Evolutionary conservation across 208 protist species (phyloP).

Genomic region (Angomonas ambiguus): DNA sequence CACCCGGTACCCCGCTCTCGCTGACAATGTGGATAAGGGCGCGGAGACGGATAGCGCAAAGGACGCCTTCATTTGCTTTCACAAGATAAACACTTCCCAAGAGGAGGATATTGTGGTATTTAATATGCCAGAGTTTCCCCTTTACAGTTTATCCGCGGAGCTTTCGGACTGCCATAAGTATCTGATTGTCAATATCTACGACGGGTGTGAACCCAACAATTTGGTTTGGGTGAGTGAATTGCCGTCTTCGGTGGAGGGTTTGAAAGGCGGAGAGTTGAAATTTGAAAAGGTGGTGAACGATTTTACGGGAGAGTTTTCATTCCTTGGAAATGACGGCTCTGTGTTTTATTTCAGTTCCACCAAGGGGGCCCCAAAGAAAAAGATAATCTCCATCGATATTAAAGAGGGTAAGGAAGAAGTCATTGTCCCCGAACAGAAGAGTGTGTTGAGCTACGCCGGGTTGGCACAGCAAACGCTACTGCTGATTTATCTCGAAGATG

Average conservation of each 20-base stretch:
- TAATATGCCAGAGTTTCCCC: slow-evolving; percentile 66
- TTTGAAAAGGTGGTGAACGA: slow-evolving; percentile 77
- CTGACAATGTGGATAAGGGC: slow-evolving; percentile 65
- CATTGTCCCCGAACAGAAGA: slow-evolving; percentile 63
- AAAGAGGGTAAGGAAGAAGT: slow-evolving; percentile 32
- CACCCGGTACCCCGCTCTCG: slow-evolving; percentile 70
- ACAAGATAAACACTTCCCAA: slow-evolving; percentile 77
- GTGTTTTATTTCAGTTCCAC: slow-evolving; percentile 90
- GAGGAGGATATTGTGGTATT: slow-evolving; percentile 73
- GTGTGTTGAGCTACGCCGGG: slow-evolving; percentile 56
- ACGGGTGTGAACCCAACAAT: slow-evolving; percentile 83
- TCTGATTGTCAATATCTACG: slow-evolving; percentile 53
- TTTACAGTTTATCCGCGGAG: slow-evolving; percentile 52
- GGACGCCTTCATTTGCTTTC: slow-evolving; percentile 87
- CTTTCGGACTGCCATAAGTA: slow-evolving; percentile 84
- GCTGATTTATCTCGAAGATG: slow-evolving; percentile 89
- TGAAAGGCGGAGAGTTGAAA: slow-evolving; percentile 26
- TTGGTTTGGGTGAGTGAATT: slow-evolving; percentile 74
- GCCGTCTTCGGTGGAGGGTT: slow-evolving; percentile 23
- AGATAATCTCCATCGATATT: slow-evolving; percentile 82
- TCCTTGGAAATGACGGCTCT: slow-evolving; percentile 81
- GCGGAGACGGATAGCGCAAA: slow-evolving; percentile 79
- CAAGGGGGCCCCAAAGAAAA: slow-evolving; percentile 81
- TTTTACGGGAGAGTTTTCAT: slow-evolving; percentile 86
- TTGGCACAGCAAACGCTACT: slow-evolving; percentile 76